Evolutionary conservation across 768 basidiomycete species (phyloP).

Genomic region (Amanita molliuscula): DNA sequence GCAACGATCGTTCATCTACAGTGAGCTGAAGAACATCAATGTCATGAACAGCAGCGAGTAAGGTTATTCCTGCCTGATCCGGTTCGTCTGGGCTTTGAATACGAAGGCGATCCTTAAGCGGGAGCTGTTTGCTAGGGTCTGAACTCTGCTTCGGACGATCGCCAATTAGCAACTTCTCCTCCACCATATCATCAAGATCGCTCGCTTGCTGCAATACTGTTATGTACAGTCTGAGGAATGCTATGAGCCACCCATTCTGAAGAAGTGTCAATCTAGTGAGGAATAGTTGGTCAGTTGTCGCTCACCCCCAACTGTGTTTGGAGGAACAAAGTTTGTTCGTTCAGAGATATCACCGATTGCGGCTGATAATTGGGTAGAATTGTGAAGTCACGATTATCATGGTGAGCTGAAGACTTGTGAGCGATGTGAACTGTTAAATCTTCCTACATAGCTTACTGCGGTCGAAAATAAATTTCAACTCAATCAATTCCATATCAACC

Average conservation of each 20-base stretch:
- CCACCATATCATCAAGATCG: conserved; percentile 70
- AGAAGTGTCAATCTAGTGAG: neutral
- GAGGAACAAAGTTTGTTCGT: conserved; percentile 62
- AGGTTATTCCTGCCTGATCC: conserved; percentile 31
- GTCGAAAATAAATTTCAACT: conserved; percentile 76
- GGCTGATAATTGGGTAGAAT: conserved; percentile 79
- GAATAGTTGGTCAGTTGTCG: conserved; percentile 7
- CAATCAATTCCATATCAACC: conserved; percentile 76
- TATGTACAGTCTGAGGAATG: conserved; percentile 71
- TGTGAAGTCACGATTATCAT: conserved; percentile 81
- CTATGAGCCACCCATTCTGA: conserved; percentile 63
- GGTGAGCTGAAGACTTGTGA: conserved; percentile 41
- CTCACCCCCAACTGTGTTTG: conserved; percentile 53
- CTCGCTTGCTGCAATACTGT: conserved; percentile 68
- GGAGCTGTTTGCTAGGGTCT: conserved; percentile 35
- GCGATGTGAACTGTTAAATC: conserved; percentile 1
- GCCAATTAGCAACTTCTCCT: conserved; percentile 73
- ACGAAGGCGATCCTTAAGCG: conserved; percentile 50
- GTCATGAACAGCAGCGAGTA: conserved; percentile 6
- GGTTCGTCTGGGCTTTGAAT: conserved; percentile 39
- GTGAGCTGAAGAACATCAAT: conserved; percentile 41
- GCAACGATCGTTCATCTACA: conserved; percentile 43
- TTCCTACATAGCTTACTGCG: conserved; percentile 34
- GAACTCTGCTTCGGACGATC: conserved; percentile 63
- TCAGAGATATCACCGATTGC: conserved; percentile 33